Conservation (phyloP, 768 basidiomycete species). For the Termitomyces sp. region DNA sequence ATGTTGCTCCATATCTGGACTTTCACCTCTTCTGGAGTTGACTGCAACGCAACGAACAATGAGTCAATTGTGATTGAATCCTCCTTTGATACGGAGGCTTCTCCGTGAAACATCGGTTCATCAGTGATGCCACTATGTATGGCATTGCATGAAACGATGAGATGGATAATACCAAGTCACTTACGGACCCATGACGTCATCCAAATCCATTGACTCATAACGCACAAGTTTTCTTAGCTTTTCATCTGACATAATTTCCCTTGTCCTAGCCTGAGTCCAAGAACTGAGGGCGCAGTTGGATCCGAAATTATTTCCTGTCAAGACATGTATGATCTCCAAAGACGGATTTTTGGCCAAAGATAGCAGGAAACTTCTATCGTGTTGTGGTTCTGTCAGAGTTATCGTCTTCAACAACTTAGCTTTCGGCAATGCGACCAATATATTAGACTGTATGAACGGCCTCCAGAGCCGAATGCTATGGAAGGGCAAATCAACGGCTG, state of each 20-base stretch:
- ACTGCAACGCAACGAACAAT: constrained; percentile 3
- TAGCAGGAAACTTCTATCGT: background rate
- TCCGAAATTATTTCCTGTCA: background rate
- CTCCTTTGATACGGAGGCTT: background rate
- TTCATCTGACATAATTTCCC: background rate
- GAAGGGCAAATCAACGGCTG: background rate
- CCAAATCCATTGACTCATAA: background rate
- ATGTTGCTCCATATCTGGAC: background rate
- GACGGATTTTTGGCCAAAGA: background rate
- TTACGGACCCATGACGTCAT: background rate
- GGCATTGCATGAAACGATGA: background rate
- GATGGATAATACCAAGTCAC: background rate
- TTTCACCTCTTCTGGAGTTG: background rate
- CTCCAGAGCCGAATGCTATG: background rate
- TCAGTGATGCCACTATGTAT: background rate
- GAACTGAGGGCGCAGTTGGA: background rate
- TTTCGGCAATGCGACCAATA: background rate
- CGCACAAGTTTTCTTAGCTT: background rate
- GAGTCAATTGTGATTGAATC: background rate
- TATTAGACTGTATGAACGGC: background rate
- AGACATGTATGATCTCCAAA: background rate
- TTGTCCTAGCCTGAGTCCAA: no score
- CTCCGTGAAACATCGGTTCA: background rate
- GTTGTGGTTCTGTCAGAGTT: background rate
- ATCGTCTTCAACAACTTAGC: background rate